A percentile compares a stretch with the other conserved stretches of the same genome.
Evolutionary conservation across 2,329 filamentous ascomycete genomes (phyloP).

Genomic region (Parasarocladium wereldwijsianum): DNA sequence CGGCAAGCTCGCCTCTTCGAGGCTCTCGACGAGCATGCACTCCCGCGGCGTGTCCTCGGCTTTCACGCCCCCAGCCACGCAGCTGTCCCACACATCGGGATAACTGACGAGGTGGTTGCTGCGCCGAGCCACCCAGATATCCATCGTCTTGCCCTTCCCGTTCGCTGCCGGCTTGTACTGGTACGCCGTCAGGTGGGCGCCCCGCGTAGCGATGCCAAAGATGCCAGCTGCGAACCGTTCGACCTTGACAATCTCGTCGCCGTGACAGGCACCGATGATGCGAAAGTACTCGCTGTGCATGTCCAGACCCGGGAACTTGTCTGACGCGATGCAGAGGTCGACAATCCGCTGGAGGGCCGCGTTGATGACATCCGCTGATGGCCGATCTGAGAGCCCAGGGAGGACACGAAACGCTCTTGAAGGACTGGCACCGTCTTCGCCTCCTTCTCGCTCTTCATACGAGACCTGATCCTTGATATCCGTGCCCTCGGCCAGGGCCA

Average conservation of each 20-base stretch:
- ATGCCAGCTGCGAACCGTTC: slow-evolving; percentile 48
- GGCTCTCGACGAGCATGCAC: slow-evolving; percentile 55
- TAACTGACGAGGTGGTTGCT: slow-evolving; percentile 56
- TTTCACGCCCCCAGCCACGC: slow-evolving; percentile 63
- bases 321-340: slow-evolving; percentile 19
- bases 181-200: slow-evolving; percentile 53
- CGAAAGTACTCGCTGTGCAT: slow-evolving; percentile 28
- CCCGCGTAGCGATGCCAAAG: slow-evolving; percentile 53
- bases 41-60: slow-evolving; percentile 50
- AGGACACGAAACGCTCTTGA: too few species aligned
- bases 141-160: slow-evolving; percentile 23
- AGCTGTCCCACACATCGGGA: slow-evolving; percentile 62
- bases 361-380: slow-evolving; percentile 16
- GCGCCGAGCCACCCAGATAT: slow-evolving; percentile 59
- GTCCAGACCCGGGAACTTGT: slow-evolving; percentile 23
- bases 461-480: too few species aligned
- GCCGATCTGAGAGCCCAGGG: too few species aligned
- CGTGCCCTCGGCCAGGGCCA: too few species aligned
- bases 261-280: slow-evolving; percentile 20
- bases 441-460: too few species aligned
- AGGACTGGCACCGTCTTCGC: too few species aligned
- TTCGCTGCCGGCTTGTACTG: slow-evolving; percentile 19
- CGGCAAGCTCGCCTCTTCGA: slow-evolving; percentile 48
- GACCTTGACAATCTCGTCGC: slow-evolving; percentile 21
- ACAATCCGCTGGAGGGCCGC: slow-evolving; percentile 23